A percentile compares a stretch with the other conserved stretches of the same genome.
phyloP scores from a whole-genome alignment of 1,139 yeast genomes.

The Meyerozyma sp. region DNA sequence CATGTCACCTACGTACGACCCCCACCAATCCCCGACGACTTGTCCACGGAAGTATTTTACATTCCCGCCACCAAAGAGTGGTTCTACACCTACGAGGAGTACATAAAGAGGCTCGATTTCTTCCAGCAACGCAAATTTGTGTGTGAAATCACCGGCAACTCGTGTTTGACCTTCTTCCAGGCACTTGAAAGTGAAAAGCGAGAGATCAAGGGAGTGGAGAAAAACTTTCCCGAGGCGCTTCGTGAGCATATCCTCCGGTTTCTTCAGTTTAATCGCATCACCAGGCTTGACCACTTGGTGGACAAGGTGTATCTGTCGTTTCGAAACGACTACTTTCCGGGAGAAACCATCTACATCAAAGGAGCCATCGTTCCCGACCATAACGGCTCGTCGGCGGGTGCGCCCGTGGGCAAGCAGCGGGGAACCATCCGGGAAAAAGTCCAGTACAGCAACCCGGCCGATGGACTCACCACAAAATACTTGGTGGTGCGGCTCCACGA shows the following conservation, averaged over 20 bases:
- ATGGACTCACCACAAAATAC: conserved; percentile 53
- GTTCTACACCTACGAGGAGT: conserved; percentile 73
- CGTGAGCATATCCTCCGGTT: conserved; percentile 85
- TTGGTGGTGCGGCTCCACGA: conserved; percentile 54
- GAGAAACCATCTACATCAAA: conserved; percentile 72
- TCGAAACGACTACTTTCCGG: conserved; percentile 85
- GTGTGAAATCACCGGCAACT: conserved; percentile 93
- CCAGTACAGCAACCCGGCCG: conserved; percentile 53
- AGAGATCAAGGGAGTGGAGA: conserved; percentile 69
- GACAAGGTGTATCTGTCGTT: conserved; percentile 76
- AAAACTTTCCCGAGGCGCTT: conserved; percentile 82
- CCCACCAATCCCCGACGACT: conserved; percentile 49
- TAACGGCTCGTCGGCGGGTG: neutral
- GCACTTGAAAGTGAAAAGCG: conserved; percentile 73
- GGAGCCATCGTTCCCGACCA: conserved; percentile 14
- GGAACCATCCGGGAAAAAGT: conserved; percentile 44
- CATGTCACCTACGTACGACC: conserved; percentile 58
- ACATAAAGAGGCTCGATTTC: conserved; percentile 63
- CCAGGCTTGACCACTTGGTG: conserved; percentile 80
- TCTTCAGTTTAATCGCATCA: conserved; percentile 77
- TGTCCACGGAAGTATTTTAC: conserved; percentile 59
- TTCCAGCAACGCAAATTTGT: conserved; percentile 76
- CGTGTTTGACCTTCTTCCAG: conserved; percentile 85
- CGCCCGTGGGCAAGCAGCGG: conserved; percentile 5
- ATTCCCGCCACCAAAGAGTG: conserved; percentile 86